Evolutionary conservation across 2,329 filamentous ascomycete species (phyloP), one percentile per base, ranked within the genome.

Genomic region (Myriosclerotinia curreyana): DNA sequence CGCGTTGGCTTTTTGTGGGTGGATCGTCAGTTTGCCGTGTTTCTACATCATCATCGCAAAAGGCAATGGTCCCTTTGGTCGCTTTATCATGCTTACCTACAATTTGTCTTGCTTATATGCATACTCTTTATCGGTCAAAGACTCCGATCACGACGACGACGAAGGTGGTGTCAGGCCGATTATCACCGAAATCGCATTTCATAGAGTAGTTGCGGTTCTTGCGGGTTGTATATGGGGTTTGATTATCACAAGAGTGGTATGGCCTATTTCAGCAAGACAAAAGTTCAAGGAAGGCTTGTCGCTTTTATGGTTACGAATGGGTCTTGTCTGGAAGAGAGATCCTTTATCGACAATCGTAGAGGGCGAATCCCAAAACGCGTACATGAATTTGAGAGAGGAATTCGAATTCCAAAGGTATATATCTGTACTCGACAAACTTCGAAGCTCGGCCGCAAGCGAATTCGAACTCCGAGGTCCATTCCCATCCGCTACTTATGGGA

Each of bases 31-130:
- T 11, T 81, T 93, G 40, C 88, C 87, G 74, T 95, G 91, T 70
- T 96, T 96, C 73, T 96, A 94, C 76, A 87, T 97, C 72, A 97
- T 96, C 69, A 80, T 98, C 61, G 90, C 88, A 36, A 83, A 87
- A 72, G 88, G 89, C 52, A 94, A 94, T 75, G 93, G 91, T 0
- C 92, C 94, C 0, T 89, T 98, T 77, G 94, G 93, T 50, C 88
- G 95, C 60, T 98, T 97, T 74, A 95, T 96, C 67, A 85, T 98
- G 73, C 83, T 99, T 53, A 96, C 94, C 0, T 99, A 98, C 81
- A 99, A 99, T 73, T 87, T 99, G 51, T 94, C 91, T 22, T 92
- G 92, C 9, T 82, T 99, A 3, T 99, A 99, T 75, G 92, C 93
- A 12, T 99, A 98, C 77, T 95, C 91, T 62, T 82, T 98, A 12